phyloP scores from a whole-genome alignment of 352 stramenopile species.

The Poterioochromonas sp. region DNA sequence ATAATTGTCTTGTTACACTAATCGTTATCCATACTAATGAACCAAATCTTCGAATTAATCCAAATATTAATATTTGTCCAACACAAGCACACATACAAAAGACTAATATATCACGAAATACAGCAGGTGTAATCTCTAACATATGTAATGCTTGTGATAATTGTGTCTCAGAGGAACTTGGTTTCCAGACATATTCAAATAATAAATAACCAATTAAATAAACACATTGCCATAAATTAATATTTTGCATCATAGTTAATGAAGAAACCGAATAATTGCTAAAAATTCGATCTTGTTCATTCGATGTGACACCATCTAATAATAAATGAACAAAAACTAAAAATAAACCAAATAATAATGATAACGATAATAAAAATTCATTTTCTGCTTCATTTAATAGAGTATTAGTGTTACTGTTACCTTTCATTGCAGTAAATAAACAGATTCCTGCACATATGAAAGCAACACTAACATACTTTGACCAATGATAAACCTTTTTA shows the following conservation, averaged over 20 bases:
- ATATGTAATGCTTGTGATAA: not conserved
- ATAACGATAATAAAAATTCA: conserved; percentile 40
- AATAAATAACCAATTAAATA: conserved; percentile 8
- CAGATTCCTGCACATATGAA: conserved; percentile 57
- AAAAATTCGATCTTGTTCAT: conserved; percentile 40
- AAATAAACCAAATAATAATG: conserved; percentile 49
- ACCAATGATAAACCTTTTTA: conserved; percentile 60
- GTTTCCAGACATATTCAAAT: not conserved
- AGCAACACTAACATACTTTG: conserved; percentile 57
- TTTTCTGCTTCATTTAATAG: not conserved
- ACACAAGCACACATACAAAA: conserved; percentile 88
- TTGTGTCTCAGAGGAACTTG: not conserved
- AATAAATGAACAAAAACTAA: conserved; percentile 56
- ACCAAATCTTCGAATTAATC: conserved; percentile 92
- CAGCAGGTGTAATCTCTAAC: not conserved
- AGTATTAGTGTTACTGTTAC: not conserved
- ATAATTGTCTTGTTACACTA: conserved; percentile 99
- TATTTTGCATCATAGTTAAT: conserved; percentile 70
- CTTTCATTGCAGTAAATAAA: conserved; percentile 50
- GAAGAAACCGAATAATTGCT: conserved; percentile 61
- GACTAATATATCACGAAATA: conserved; percentile 10
- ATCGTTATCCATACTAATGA: conserved; percentile 96
- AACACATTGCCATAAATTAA: conserved; percentile 7
- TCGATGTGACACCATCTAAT: conserved; percentile 5
- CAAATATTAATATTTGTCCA: conserved; percentile 99